Evolutionary conservation across 2,329 filamentous ascomycete species (phyloP).

Genomic region (Colletotrichum falcatum): DNA sequence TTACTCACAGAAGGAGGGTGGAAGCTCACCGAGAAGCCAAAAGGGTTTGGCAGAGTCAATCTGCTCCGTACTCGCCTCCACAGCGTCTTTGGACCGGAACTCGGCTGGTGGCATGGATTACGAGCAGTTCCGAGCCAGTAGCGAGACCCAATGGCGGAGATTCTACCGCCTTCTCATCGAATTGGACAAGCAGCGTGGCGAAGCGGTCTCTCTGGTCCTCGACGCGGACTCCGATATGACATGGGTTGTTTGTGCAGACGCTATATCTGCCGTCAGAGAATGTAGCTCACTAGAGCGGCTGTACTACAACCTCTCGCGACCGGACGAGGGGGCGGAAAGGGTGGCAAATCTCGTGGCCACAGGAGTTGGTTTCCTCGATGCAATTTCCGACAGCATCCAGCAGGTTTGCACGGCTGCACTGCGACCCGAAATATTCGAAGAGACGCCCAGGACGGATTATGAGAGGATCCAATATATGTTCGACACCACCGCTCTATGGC

Average conservation of each 20-base stretch:
- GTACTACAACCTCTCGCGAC: slow-evolving; percentile 71
- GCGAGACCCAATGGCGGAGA: slow-evolving; percentile 87
- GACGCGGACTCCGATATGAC: slow-evolving; percentile 78
- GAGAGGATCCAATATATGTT: slow-evolving; percentile 84
- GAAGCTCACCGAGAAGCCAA: slow-evolving; percentile 56
- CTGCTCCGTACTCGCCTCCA: slow-evolving; percentile 76
- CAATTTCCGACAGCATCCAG: slow-evolving; percentile 76
- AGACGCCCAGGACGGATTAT: slow-evolving; percentile 75
- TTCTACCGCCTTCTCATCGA: slow-evolving; percentile 90
- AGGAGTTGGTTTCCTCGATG: slow-evolving; percentile 76
- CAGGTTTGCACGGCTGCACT: slow-evolving; percentile 76
- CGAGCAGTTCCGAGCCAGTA: slow-evolving; percentile 77
- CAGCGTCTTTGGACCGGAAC: slow-evolving; percentile 72
- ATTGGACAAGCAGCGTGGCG: slow-evolving; percentile 86
- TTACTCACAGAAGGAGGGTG: slow-evolving; percentile 54
- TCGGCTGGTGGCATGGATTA: slow-evolving; percentile 78
- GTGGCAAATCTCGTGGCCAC: slow-evolving; percentile 75
- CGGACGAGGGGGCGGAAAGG: slow-evolving; percentile 65
- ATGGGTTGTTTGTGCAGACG: slow-evolving; percentile 88
- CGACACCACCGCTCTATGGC: slow-evolving; percentile 81
- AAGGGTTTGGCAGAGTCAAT: slow-evolving; percentile 80
- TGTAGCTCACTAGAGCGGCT: slow-evolving; percentile 84
- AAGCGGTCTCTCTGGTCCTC: slow-evolving; percentile 81
- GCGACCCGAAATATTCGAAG: slow-evolving; percentile 79
- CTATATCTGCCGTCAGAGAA: slow-evolving; percentile 80